These are phyloP conservation scores for Scytalidium lignicola DNA, from an alignment of 2,329 filamentous ascomycete species.

Conservation along the genomic window DNA sequence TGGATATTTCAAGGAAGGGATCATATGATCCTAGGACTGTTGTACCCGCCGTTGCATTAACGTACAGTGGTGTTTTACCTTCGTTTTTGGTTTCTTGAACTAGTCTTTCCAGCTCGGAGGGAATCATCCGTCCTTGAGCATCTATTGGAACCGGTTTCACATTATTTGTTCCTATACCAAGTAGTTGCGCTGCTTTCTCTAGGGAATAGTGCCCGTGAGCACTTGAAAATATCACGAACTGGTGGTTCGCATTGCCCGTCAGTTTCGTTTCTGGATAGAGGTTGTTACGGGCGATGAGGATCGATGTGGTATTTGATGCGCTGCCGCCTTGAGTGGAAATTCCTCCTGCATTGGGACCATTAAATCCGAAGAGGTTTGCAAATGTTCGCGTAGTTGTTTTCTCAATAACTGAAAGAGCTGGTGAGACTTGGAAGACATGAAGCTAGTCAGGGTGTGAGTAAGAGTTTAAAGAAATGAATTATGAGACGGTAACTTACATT, in stretches of 20 bases:
- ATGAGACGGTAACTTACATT: constrained; percentile 52
- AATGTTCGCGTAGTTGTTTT: constrained; percentile 72
- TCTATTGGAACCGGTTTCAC: constrained; percentile 76
- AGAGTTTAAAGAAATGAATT: neutral
- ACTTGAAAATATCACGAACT: constrained; percentile 83
- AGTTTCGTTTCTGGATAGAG: constrained; percentile 75
- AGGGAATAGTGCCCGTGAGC: constrained; percentile 91
- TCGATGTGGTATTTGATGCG: constrained; percentile 77
- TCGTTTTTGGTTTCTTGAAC: constrained; percentile 56
- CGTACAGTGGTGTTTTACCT: constrained; percentile 82
- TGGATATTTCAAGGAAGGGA: constrained; percentile 64
- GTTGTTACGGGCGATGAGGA: constrained; percentile 82
- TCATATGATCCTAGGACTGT: constrained; percentile 91
- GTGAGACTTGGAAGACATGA: constrained; percentile 92
- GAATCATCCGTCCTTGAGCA: constrained; percentile 63
- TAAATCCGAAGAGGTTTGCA: constrained; percentile 72
- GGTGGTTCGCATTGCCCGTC: constrained; percentile 57
- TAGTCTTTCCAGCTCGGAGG: constrained; percentile 56
- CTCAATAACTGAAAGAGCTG: constrained; percentile 80
- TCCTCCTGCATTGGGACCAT: constrained; percentile 61
- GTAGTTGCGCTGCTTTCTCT: constrained; percentile 89
- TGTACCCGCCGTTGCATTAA: constrained; percentile 92
- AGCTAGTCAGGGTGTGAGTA: constrained; percentile 39
- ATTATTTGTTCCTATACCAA: constrained; percentile 71
- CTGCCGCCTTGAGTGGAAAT: constrained; percentile 73